Evolutionary conservation across 805 yeast genomes (phyloP), one percentile per base, ranked within the genome.

Genomic region (Suhomyces kilbournensis): DNA sequence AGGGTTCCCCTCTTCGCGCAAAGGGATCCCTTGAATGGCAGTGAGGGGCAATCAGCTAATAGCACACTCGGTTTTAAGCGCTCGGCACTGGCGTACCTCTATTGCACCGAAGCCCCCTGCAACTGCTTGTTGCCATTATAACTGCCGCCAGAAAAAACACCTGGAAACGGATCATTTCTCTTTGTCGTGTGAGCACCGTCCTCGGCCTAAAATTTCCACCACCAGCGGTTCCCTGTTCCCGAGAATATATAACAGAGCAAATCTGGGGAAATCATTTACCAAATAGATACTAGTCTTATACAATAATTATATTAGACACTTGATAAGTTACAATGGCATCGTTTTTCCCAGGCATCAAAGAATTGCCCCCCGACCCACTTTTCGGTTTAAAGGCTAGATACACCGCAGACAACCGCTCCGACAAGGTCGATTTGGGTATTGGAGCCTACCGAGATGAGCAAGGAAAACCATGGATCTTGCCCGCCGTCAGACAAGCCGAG

Each of bases 341-440:
- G 6, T 69, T 66, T 56, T 80, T 79, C 57, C 68, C 82, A 48
- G 74, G 77, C 57, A 76, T 88, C 57, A 78, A 77, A 47, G 81
- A 79, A 61, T 72, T 87, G 54, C 96, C 97, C 25, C 87, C 93
- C 28, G 97, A 91, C 70, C 91, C 97, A 6, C 79, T 91, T 50
- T 92, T 91, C 62, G 94, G 88, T 7, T 79, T 91, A 57, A 88
- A 86, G 69, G 85, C 86, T 42, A 77, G 93, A 65, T 83, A 72
- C 63, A 62, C 68, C 22, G 76, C 78, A 39, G 96, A 88, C 63
- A 14, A 78, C 3, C 75, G 93, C 53, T 17, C 77, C 2, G 71
- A 73, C 54, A 92, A 90, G 70, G 96, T 90, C 47, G 97, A 91
- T 66, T 76, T 89, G 60, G 94, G 96, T 38, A 87, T 89, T 57